Percentiles rank a stretch among this genome's conserved stretches.
These are phyloP conservation scores for Euphorbia peplus DNA, from an alignment of 345 rosid species.

Conservation along the genomic window DNA sequence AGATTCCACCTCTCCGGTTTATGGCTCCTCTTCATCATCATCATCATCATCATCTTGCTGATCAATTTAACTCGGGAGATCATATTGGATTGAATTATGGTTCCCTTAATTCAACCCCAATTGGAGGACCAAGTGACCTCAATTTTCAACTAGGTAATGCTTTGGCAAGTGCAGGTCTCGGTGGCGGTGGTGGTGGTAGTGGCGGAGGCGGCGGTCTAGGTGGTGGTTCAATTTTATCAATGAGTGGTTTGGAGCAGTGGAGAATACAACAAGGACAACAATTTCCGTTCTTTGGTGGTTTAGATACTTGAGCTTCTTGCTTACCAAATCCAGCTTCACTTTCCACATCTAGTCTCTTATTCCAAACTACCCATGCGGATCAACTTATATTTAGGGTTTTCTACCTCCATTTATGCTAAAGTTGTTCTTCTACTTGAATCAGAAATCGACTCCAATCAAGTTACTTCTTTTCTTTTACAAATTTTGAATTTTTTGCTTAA, in stretches of 20 bases:
- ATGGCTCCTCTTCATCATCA: slow-evolving; percentile 58
- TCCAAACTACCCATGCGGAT: no score
- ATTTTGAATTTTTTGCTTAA: no score
- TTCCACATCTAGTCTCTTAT: no score
- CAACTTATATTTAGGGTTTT: no score
- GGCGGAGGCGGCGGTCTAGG: slow-evolving; percentile 10
- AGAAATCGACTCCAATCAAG: no score
- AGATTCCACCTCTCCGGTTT: slow-evolving; percentile 39
- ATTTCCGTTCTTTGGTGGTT: slow-evolving; percentile 44
- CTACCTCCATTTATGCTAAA: no score
- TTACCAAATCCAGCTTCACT: no score
- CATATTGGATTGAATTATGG: slow-evolving; percentile 46
- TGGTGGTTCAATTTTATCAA: slow-evolving; percentile 35
- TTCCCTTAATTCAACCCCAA: slow-evolving; percentile 27
- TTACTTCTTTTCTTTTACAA: no score
- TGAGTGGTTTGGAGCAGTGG: slow-evolving; percentile 51
- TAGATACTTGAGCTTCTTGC: slow-evolving; percentile 39
- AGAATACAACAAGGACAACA: slow-evolving; percentile 48
- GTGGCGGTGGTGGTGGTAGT: slow-evolving; percentile 15
- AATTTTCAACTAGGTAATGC: slow-evolving; percentile 38
- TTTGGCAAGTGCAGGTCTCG: slow-evolving; percentile 25
- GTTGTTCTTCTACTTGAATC: no score
- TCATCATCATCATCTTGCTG: slow-evolving; percentile 41
- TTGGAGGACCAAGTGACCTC: slow-evolving; percentile 39
- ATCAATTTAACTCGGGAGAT: slow-evolving; percentile 32